Conservation (phyloP, 2,329 filamentous ascomycete species). For the Aspergillus sp. region DNA sequence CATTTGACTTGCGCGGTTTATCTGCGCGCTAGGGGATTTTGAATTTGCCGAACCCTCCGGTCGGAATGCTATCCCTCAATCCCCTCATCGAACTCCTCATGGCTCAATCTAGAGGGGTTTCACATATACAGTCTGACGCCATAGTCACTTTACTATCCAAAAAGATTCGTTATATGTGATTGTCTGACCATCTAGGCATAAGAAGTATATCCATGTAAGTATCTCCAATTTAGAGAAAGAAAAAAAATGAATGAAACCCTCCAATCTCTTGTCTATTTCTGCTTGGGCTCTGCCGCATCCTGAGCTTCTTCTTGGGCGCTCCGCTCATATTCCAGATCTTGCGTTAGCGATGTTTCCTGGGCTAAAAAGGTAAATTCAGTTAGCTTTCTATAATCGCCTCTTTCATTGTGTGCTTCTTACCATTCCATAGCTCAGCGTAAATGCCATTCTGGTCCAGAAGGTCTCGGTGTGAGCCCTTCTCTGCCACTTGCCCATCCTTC, state of each 20-base stretch:
- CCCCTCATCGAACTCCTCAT: too few relatives aligned
- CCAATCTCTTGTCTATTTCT: background rate
- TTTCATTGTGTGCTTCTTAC: constrained; percentile 47
- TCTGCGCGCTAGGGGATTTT: too few relatives aligned
- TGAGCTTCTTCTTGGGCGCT: constrained; percentile 35
- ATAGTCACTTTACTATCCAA: too few relatives aligned
- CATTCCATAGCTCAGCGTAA: constrained; percentile 87
- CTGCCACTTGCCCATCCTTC: constrained; percentile 76
- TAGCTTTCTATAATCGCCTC: constrained; percentile 2
- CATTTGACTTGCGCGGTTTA: too few relatives aligned
- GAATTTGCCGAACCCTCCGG: too few relatives aligned
- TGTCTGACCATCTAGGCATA: too few relatives aligned
- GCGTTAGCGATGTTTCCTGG: constrained; percentile 54
- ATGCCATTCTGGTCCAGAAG: constrained; percentile 68
- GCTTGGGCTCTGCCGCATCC: constrained; percentile 8
- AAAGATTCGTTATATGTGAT: too few relatives aligned
- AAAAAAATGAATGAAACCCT: background rate
- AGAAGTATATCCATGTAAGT: too few relatives aligned
- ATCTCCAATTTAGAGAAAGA: background rate
- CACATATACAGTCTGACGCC: too few relatives aligned
- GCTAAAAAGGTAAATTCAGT: constrained; percentile 35
- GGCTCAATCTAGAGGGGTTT: too few relatives aligned
- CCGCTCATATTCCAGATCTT: constrained; percentile 36
- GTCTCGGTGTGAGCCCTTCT: constrained; percentile 81
- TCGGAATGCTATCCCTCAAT: too few relatives aligned